These are phyloP conservation scores for Paragyromitra xinjiangensis DNA, from an alignment of 495 filamentous ascomycete species.

Conservation along the genomic window DNA sequence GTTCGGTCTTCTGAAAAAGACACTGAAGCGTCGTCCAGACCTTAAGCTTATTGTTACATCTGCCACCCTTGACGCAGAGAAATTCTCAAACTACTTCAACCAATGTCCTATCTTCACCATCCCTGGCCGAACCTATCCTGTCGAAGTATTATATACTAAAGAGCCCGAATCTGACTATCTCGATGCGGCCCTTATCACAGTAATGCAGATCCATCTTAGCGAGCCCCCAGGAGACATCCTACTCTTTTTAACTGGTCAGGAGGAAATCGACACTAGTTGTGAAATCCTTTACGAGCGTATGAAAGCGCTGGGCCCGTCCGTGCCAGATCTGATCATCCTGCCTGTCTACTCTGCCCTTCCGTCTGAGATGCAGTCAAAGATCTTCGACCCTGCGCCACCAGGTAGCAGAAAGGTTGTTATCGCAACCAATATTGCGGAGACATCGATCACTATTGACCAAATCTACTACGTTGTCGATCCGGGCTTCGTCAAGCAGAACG, in stretches of 20 bases:
- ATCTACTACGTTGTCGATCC: conserved; percentile 98
- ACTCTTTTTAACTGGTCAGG: conserved; percentile 94
- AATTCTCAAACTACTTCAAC: conserved; percentile 96
- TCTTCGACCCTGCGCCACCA: conserved; percentile 91
- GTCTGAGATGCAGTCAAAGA: conserved; percentile 89
- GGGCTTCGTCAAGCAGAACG: conserved; percentile 97
- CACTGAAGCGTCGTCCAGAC: conserved; percentile 82
- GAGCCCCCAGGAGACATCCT: conserved; percentile 93
- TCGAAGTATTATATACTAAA: conserved; percentile 91
- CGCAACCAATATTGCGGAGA: conserved; percentile 98
- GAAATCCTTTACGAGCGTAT: conserved; percentile 94
- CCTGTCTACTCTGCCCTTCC: conserved; percentile 94
- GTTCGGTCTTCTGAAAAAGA: conserved; percentile 94
- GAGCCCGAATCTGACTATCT: conserved; percentile 97
- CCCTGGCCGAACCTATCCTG: conserved; percentile 91
- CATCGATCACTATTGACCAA: conserved; percentile 94
- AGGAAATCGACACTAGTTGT: conserved; percentile 95
- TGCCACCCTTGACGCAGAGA: conserved; percentile 95
- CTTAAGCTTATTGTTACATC: conserved; percentile 95
- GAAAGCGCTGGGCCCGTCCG: conserved; percentile 89
- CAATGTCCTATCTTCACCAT: conserved; percentile 95
- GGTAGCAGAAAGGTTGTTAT: conserved; percentile 95
- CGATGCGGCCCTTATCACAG: conserved; percentile 91
- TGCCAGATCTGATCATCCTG: conserved; percentile 90
- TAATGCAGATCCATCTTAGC: conserved; percentile 97